phyloP scores from a whole-genome alignment of 352 stramenopile genomes.

The Aphanomyces euteiches region DNA sequence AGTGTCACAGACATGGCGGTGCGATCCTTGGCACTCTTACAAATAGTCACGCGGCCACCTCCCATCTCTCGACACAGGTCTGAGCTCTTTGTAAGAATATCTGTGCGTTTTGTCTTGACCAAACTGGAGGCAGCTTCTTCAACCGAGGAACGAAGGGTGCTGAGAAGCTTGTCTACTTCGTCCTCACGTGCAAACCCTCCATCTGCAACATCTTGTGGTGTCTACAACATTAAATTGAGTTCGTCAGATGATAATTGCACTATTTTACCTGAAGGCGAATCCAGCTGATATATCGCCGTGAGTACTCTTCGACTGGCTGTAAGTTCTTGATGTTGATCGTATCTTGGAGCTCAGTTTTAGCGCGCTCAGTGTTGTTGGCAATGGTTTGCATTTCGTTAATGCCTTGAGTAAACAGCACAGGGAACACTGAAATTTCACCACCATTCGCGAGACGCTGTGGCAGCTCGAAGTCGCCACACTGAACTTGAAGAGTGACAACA shows the following conservation, averaged over 20 bases:
- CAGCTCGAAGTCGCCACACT: slow-evolving; percentile 69
- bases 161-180: slow-evolving; percentile 64
- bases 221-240: slow-evolving; percentile 1
- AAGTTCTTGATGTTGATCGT: slow-evolving; percentile 88
- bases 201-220: neutral
- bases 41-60: slow-evolving; percentile 92
- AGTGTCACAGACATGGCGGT: slow-evolving; percentile 97
- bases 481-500: slow-evolving; percentile 76
- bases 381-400: slow-evolving; percentile 96
- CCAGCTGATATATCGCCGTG: slow-evolving; percentile 73
- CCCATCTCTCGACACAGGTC: slow-evolving; percentile 83
- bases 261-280: slow-evolving; percentile 28
- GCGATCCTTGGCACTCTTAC: slow-evolving; percentile 96
- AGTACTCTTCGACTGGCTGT: slow-evolving; percentile 73
- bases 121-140: slow-evolving; percentile 76
- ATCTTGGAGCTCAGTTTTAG: slow-evolving; percentile 85
- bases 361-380: slow-evolving; percentile 86
- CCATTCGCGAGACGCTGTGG: slow-evolving; percentile 60
- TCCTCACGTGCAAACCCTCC: slow-evolving; percentile 52
- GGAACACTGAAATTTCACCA: slow-evolving; percentile 79
- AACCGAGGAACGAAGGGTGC: slow-evolving; percentile 56
- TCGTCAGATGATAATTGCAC: no score
- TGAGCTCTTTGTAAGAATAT: slow-evolving; percentile 78
- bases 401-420: slow-evolving; percentile 84
- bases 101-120: slow-evolving; percentile 81